A percentile compares a stretch with the other conserved stretches of the same genome.
Evolutionary conservation across 2,329 filamentous ascomycete genomes (phyloP).

Genomic region (Epicoccum sorghinum): DNA sequence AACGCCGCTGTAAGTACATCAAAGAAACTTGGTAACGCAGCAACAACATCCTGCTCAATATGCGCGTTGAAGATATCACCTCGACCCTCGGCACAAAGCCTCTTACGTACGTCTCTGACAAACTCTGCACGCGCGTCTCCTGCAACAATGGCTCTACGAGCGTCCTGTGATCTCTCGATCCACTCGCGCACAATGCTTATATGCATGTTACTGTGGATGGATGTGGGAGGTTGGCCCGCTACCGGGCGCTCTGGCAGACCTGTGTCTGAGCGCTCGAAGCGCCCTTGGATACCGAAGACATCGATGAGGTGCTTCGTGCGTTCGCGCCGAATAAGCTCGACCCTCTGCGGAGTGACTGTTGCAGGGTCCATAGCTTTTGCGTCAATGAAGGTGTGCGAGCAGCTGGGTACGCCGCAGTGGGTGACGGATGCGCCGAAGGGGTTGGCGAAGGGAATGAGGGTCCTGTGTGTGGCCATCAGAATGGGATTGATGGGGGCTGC

Average conservation of each 20-base stretch:
- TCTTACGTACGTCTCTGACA: constrained; percentile 18
- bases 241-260: constrained; percentile 35
- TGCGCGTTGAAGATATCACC: constrained; percentile 32
- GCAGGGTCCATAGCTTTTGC: neutral
- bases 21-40: constrained; percentile 37
- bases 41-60: constrained; percentile 18
- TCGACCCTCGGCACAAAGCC: constrained; percentile 26
- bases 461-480: constrained; percentile 10
- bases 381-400: constrained; percentile 20
- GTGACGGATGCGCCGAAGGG: constrained; percentile 39
- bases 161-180: constrained; percentile 13
- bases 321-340: constrained; percentile 22
- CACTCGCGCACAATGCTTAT: constrained; percentile 35
- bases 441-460: constrained; percentile 31
- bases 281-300: constrained; percentile 25
- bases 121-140: constrained; percentile 20
- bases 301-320: constrained; percentile 31
- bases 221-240: constrained; percentile 26
- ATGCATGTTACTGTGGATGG: constrained; percentile 36
- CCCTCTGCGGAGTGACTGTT: neutral
- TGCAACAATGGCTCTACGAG: constrained; percentile 14
- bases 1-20: constrained; percentile 27
- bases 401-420: constrained; percentile 29
- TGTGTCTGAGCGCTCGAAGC: constrained; percentile 29
- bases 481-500: constrained; percentile 13